Percentiles rank a stretch among this genome's conserved stretches.
Conservation (phyloP, 2,329 filamentous ascomycete genomes). For the Hypoxylon sp. region DNA sequence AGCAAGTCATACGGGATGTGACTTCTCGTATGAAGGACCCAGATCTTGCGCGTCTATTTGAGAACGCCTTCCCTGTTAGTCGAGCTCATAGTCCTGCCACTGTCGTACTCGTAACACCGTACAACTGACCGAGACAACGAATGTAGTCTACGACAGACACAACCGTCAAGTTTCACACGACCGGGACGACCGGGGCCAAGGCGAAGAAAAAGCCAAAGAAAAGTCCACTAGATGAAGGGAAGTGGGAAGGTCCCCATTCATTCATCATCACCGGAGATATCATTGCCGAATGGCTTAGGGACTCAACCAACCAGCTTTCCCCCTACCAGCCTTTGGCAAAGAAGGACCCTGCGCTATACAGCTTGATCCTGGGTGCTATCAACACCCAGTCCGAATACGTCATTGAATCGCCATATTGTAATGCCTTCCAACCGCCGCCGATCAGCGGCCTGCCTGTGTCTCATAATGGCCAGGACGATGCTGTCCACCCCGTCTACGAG, state of each 20-base stretch:
- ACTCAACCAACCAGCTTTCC: slow-evolving; percentile 92
- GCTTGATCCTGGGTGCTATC: slow-evolving; percentile 89
- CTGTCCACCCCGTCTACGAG: slow-evolving; percentile 88
- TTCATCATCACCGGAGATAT: slow-evolving; percentile 93
- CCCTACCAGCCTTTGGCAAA: slow-evolving; percentile 89
- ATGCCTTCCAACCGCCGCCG: slow-evolving; percentile 95
- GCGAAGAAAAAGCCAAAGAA: slow-evolving; percentile 56
- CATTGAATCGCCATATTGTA: slow-evolving; percentile 95
- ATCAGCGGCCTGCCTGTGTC: slow-evolving; percentile 79
- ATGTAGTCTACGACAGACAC: slow-evolving; percentile 82
- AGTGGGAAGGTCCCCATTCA: slow-evolving; percentile 87
- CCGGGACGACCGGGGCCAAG: slow-evolving; percentile 76
- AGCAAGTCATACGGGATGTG: slow-evolving; percentile 87
- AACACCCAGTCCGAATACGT: slow-evolving; percentile 97
- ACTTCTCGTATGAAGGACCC: slow-evolving; percentile 83
- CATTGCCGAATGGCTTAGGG: slow-evolving; percentile 90
- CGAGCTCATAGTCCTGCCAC: neutral
- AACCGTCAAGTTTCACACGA: slow-evolving; percentile 87
- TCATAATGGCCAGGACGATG: slow-evolving; percentile 84
- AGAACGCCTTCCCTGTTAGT: slow-evolving; percentile 84
- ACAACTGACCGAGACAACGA: slow-evolving; percentile 32
- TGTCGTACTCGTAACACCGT: slow-evolving; percentile 17
- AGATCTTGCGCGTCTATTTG: slow-evolving; percentile 91
- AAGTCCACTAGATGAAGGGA: slow-evolving; percentile 64
- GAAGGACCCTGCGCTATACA: slow-evolving; percentile 81